Base-by-base conservation (phyloP, 345 rosid species). In the Citrus hindsii region DNA sequence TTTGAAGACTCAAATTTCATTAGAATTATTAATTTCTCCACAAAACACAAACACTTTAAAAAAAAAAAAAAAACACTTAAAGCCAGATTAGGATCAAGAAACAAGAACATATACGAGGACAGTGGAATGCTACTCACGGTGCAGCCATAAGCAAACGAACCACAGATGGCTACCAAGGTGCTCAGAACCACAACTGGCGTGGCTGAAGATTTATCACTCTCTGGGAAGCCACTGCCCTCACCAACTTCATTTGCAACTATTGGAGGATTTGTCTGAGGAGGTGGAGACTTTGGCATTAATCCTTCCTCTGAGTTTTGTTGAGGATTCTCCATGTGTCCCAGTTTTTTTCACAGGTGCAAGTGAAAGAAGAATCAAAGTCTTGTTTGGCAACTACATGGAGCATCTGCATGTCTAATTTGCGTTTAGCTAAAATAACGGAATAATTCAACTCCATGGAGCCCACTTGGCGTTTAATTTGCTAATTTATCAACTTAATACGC, bases 81-180 rank as follows among this genome's bases (percentile, higher is more conserved):
- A 64, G 37, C 38, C 9, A 5, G 3, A 65, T 4, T 8, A 10
- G 21, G 22, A 9, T 9, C 46, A 1, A 38, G 56, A 24, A 24
- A n/a, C n/a, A n/a, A n/a, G n/a, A n/a, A n/a, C n/a, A n/a, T n/a
- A n/a, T n/a, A n/a, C n/a, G n/a, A n/a, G n/a, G n/a, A n/a, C n/a
- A n/a, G n/a, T n/a, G n/a, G 48, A 2, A 51, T 70, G 30, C 9
- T 14, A 85, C 85, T 84, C 59, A 89, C 90, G 59, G 85, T 83
- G 35, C 82, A 84, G 7, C 92, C 90, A 74, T n/a, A 77, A 59
- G 76, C 69, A 74, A 83, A 85, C 70, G 87, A 80, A 46, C 89
- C 84, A 61, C 82, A 84, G 14, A 86, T 79, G 48, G 90, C 84
- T n/a, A 89, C 81, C 25, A 81, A 67, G 46, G 89, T 86, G 87